Percentiles rank a stretch among this genome's conserved stretches.
These are phyloP conservation scores for Sclerotinia spermophila DNA, from an alignment of 2,329 filamentous ascomycete species.

Conservation along the genomic window DNA sequence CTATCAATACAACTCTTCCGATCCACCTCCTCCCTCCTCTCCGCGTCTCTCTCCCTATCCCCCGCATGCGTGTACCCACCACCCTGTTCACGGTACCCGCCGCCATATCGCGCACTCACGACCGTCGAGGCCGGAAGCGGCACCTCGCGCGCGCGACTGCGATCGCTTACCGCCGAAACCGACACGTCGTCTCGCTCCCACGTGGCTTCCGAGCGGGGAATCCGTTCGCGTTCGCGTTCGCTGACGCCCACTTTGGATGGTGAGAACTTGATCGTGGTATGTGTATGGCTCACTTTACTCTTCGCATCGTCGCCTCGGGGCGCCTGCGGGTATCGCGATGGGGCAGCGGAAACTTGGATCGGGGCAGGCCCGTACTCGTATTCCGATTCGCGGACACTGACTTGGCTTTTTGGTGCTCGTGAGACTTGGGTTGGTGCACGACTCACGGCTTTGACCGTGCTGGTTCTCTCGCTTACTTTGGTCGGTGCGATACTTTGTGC, in stretches of 20 bases:
- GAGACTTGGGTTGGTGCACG: neutral
- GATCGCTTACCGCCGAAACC: neutral
- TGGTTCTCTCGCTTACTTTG: neutral
- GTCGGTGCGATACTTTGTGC: slow-evolving; percentile 2
- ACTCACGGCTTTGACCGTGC: slow-evolving; percentile 8
- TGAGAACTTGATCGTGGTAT: slow-evolving; percentile 15
- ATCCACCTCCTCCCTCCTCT: slow-evolving; percentile 41
- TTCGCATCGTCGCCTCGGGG: neutral
- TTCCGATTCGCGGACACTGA: slow-evolving; percentile 1
- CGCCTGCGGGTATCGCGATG: too few relatives aligned
- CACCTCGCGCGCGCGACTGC: slow-evolving; percentile 19
- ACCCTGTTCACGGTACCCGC: slow-evolving; percentile 15
- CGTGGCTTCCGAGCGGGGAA: slow-evolving; percentile 8
- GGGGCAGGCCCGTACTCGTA: slow-evolving; percentile 10
- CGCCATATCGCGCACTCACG: neutral
- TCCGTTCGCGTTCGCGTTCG: neutral
- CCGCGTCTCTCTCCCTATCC: slow-evolving; percentile 5
- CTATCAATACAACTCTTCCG: neutral
- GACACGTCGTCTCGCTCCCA: slow-evolving; percentile 13
- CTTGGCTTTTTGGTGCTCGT: neutral
- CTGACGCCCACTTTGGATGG: neutral
- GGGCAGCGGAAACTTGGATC: neutral
- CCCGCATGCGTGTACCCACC: slow-evolving; percentile 2
- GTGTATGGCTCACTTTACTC: neutral
- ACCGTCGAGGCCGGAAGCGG: slow-evolving; percentile 21